Evolutionary conservation across 768 basidiomycete genomes (phyloP).

Genomic region (Suillus hirtellus): DNA sequence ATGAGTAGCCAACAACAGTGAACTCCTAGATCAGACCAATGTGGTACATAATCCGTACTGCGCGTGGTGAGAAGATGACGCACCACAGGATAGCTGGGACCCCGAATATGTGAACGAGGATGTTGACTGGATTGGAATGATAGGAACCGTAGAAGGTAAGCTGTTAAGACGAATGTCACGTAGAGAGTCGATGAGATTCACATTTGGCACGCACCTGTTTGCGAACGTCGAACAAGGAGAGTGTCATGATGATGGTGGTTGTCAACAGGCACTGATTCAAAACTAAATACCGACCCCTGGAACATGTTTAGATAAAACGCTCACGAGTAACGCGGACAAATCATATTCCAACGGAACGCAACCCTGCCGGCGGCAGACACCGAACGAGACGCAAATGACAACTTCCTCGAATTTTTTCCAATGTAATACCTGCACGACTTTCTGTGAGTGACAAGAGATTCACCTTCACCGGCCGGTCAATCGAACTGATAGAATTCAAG

Average conservation of each 20-base stretch:
- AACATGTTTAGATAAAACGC: background rate
- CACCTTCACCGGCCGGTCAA: background rate
- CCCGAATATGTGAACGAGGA: constrained; percentile 82
- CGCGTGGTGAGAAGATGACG: constrained; percentile 20
- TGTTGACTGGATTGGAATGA: constrained; percentile 80
- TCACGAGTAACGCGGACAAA: background rate
- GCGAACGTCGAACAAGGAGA: constrained; percentile 61
- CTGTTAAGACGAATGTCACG: constrained; percentile 39
- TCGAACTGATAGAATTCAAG: background rate
- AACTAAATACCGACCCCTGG: background rate
- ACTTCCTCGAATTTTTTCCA: background rate
- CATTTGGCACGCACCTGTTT: constrained; percentile 52
- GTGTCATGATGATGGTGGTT: constrained; percentile 30
- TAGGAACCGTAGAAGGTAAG: constrained; percentile 93
- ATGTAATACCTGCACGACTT: background rate
- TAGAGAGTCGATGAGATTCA: background rate
- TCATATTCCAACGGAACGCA: constrained; percentile 1
- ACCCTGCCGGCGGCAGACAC: background rate
- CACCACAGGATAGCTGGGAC: constrained; percentile 86
- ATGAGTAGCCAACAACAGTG: constrained; percentile 50
- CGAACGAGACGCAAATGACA: background rate
- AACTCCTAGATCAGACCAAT: constrained; percentile 48
- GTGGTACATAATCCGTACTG: constrained; percentile 8
- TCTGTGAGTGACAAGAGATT: background rate
- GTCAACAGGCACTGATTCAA: background rate